phyloP scores from a whole-genome alignment of 2,329 filamentous ascomycete genomes.

The Shiraia sp. region DNA sequence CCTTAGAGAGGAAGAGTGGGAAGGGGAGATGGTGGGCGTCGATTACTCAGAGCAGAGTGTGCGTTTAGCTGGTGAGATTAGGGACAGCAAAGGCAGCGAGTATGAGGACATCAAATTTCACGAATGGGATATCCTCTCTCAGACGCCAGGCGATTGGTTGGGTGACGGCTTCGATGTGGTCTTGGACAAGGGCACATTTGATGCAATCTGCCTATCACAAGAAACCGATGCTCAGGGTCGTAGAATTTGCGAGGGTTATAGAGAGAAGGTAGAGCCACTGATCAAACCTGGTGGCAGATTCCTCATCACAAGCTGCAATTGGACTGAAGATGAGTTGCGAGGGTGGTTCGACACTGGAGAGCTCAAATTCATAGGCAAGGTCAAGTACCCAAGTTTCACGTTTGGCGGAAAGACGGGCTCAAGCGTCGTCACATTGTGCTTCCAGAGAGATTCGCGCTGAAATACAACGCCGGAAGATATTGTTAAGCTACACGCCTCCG shows the following conservation, averaged over 20 bases:
- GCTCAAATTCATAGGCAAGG: constrained; percentile 66
- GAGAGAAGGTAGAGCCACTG: constrained; percentile 67
- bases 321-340: constrained; percentile 86
- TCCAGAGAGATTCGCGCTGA: constrained; percentile 53
- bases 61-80: constrained; percentile 69
- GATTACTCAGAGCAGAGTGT: constrained; percentile 84
- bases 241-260: constrained; percentile 76
- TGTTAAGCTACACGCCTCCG: constrained; percentile 14
- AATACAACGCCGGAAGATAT: constrained; percentile 22
- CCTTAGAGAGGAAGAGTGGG: constrained; percentile 71
- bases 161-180: constrained; percentile 78
- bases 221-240: constrained; percentile 57
- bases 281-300: constrained; percentile 74
- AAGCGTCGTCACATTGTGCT: constrained; percentile 86
- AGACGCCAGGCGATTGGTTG: constrained; percentile 59
- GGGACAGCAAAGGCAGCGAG: constrained; percentile 34
- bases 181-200: constrained; percentile 98
- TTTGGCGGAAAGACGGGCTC: constrained; percentile 90
- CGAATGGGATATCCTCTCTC: constrained; percentile 56
- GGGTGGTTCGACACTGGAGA: constrained; percentile 70
- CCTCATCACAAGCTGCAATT: constrained; percentile 94
- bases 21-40: constrained; percentile 76
- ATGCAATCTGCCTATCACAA: constrained; percentile 80
- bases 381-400: constrained; percentile 83
- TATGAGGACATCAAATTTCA: constrained; percentile 53